phyloP scores from a whole-genome alignment of 331 rosid genomes.

The Erythrophleum ivorense region DNA sequence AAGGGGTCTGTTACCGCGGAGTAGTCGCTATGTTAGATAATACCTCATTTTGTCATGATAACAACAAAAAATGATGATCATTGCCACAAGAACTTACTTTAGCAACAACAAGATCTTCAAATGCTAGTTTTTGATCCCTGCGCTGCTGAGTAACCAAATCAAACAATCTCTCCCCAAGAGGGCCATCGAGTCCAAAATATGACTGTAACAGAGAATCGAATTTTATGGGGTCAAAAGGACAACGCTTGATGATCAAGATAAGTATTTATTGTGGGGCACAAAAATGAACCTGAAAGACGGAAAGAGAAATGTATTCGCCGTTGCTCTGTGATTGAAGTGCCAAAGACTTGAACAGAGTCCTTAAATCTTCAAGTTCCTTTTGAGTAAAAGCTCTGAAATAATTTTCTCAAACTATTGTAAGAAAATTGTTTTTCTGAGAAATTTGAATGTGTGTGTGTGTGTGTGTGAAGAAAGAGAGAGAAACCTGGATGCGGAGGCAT shows the following conservation, averaged over 20 bases:
- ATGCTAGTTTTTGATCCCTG: slow-evolving; percentile 69
- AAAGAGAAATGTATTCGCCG: slow-evolving; percentile 55
- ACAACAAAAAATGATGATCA: slow-evolving; percentile 21
- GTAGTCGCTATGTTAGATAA: not conserved
- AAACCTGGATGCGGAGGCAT: slow-evolving; percentile 74
- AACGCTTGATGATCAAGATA: not conserved
- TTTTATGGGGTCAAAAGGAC: slow-evolving; percentile 9
- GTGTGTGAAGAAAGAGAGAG: slow-evolving; percentile 4
- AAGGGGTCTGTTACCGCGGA: not conserved
- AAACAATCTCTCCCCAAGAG: slow-evolving; percentile 76
- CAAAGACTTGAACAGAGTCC: slow-evolving; percentile 61
- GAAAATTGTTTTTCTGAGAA: slow-evolving; percentile 20
- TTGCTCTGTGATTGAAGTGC: slow-evolving; percentile 68
- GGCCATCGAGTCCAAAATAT: slow-evolving; percentile 65
- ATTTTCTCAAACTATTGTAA: not conserved
- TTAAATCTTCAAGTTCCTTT: slow-evolving; percentile 63
- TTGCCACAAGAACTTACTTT: slow-evolving; percentile 55
- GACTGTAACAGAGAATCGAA: slow-evolving; percentile 42
- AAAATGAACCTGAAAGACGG: slow-evolving; percentile 69
- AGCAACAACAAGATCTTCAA: slow-evolving; percentile 84
- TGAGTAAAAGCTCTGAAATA: slow-evolving; percentile 74
- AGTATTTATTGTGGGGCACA: slow-evolving; percentile 9
- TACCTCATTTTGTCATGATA: slow-evolving; percentile 6
- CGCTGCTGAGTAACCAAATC: slow-evolving; percentile 77
- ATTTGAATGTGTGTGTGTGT: too few species aligned